Base-by-base conservation (phyloP, 1,284 basidiomycete species). In the Schizopora paradoxa region DNA sequence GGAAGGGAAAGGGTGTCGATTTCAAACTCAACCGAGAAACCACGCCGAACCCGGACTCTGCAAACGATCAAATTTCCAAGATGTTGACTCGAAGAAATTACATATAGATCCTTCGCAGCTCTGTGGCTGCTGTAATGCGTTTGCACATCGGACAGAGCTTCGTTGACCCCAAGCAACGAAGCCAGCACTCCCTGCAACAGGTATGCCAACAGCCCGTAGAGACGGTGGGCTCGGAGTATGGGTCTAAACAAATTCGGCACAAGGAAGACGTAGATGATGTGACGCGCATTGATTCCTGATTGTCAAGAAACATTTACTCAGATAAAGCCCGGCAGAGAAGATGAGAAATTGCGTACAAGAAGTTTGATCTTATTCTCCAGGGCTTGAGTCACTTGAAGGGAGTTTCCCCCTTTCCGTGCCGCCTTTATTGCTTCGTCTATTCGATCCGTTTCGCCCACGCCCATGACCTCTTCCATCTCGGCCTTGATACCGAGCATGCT, bases 171-270 rank as follows among this genome's bases (percentile, higher is more conserved):
- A 89, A 67, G 59, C 86, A 88, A 7, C 79, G 77, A 36, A 89
- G 61, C 86, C 86, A 89, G 58, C 86, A 89, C 58, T 78, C 77
- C 33, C 78, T 68, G 60, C 86, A 89, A 54, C 82, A 88, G 0
- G 84, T 84, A 58, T 89, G 86, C 86, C 86, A 89, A 59, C 86
- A 89, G 3, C 85, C 86, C 0, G 83, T 86, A n/a, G 84, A 86
- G 2, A 80, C 75, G 0, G 85, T 86, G 0, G 86, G 82, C 50
- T 89, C 86, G 1, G 68, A 72, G 53, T 86, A 87, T 1, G 79
- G 72, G 43, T 87, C 86, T 6, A 89, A 64, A 54, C 86, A 89
- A 45, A 89, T 86, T 18, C 86, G 79, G 61, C 85, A 89, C 1
- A 79, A 66, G 2, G 73, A 60, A 2, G 74, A 66, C 5, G 71